These are phyloP conservation scores for Podaxis sp. DNA, from an alignment of 768 basidiomycete species.

Conservation along the genomic window DNA sequence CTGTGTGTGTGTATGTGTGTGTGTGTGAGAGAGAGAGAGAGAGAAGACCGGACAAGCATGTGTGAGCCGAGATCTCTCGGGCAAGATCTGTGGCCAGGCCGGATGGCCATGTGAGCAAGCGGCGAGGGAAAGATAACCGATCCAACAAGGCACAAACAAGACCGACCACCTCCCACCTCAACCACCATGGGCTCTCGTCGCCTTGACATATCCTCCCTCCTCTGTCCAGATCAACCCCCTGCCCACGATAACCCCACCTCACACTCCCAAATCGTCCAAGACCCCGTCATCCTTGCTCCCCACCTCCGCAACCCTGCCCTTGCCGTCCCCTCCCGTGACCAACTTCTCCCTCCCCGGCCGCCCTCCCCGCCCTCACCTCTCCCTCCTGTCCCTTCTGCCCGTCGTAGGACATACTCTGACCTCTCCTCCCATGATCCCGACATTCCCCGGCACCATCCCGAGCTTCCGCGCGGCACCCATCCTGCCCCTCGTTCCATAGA, in stretches of 20 bases:
- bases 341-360: neutral
- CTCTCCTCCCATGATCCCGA: neutral
- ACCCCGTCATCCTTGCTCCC: slow-evolving; percentile 20
- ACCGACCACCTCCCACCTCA: slow-evolving; percentile 17
- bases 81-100: neutral
- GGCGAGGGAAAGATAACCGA: slow-evolving; percentile 7
- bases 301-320: slow-evolving; percentile 17
- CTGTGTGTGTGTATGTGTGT: neutral
- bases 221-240: slow-evolving; percentile 42
- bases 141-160: slow-evolving; percentile 11
- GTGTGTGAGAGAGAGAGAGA: too few relatives aligned
- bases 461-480: slow-evolving; percentile 6
- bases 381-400: neutral
- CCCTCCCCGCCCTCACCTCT: neutral
- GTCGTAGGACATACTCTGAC: neutral
- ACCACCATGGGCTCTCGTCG: slow-evolving; percentile 56
- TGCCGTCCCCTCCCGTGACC: neutral
- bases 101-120: neutral
- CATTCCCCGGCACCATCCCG: slow-evolving; percentile 6
- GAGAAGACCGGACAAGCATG: neutral
- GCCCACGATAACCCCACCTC: neutral
- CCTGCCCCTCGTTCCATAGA: slow-evolving; percentile 12
- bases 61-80: slow-evolving; percentile 9
- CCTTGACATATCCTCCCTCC: slow-evolving; percentile 72
- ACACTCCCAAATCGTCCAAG: neutral